Conservation (phyloP, 1,284 basidiomycete species). For the Rhodotorula sp. region DNA sequence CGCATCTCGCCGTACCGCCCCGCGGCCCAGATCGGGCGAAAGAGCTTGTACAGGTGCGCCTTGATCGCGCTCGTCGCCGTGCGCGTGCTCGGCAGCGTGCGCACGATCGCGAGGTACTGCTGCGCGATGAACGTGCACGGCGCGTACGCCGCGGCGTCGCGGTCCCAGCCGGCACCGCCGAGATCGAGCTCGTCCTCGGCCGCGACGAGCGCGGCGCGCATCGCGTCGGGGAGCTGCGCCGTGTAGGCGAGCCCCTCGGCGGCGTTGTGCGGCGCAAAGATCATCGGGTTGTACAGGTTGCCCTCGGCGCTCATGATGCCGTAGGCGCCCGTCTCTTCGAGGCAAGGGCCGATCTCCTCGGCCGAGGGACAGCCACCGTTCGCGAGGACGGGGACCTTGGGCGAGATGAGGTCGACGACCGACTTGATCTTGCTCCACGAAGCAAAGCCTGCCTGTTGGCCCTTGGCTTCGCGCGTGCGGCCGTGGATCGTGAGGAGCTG, state of each 20-base stretch:
- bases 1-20: constrained; percentile 68
- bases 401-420: constrained; percentile 65
- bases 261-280: constrained; percentile 60
- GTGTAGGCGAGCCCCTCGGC: constrained; percentile 34
- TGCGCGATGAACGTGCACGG: constrained; percentile 60
- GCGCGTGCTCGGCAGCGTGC: constrained; percentile 64
- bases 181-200: constrained; percentile 33
- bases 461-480: constrained; percentile 85
- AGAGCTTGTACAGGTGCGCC: constrained; percentile 88
- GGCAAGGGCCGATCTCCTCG: constrained; percentile 73
- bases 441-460: constrained; percentile 72
- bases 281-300: constrained; percentile 86
- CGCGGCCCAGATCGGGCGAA: constrained; percentile 70
- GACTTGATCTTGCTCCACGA: constrained; percentile 78
- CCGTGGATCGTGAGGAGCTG: constrained; percentile 95
- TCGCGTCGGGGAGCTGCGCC: constrained; percentile 37
- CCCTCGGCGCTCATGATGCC: constrained; percentile 96
- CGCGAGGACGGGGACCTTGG: constrained; percentile 89
- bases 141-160: constrained; percentile 36
- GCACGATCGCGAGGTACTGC: constrained; percentile 83
- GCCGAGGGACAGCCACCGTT: constrained; percentile 94
- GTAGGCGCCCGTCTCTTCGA: constrained; percentile 79
- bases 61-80: constrained; percentile 78
- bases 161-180: constrained; percentile 21
- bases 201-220: constrained; percentile 38